Evolutionary conservation across 441 rosid genomes (phyloP), one percentile per base, ranked within the genome.

Genomic region (Pelargonium exstipulatum): DNA sequence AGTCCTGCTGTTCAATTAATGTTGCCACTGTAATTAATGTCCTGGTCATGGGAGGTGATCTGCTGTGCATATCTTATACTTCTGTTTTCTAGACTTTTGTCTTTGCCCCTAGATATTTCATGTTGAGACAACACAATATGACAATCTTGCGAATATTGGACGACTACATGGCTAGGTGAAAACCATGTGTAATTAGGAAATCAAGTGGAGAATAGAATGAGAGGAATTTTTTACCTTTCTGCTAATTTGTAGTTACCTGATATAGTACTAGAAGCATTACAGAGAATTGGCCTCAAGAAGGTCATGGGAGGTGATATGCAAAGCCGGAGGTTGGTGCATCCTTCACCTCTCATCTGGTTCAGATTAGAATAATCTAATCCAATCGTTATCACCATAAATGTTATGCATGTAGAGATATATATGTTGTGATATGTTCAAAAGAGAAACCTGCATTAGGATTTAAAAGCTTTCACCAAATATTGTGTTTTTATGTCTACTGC

Each of bases 261-360:
- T 51, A 51, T 51, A 17, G 58, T 51, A 51, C 8, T 51, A 17
- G 58, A n/a, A 51, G 20, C 17, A 14, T 51, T 32, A 32, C 35
- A 32, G 5, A 32, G 35, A 51, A 20, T 51, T 51, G 58, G 58
- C 58, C 58, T n/a, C 35, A 32, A 32, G 35, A 5, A 32, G 35
- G 58, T 51, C 58, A 51, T 51, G 58, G 58, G 17, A 14, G 58
- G 22, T 51, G 20, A 51, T 51, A 14, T 51, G 58, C 57, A 51
- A 51, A 51, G 17, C 58, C 4, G 18, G 18, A 14, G 58, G 58
- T 51, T 51, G 18, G 20, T 14, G 58, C 58, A 51, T 51, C 17
- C 58, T 51, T 51, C 20, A 51, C 18, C 58, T 51, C 17, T 14
- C 58, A 16, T 51, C 58, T 51, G 16, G 7, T 51, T 51, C 58